Evolutionary conservation across 1,284 basidiomycete species (phyloP), one percentile per base, ranked within the genome.

Genomic region (Ceratobasidium sp.): DNA sequence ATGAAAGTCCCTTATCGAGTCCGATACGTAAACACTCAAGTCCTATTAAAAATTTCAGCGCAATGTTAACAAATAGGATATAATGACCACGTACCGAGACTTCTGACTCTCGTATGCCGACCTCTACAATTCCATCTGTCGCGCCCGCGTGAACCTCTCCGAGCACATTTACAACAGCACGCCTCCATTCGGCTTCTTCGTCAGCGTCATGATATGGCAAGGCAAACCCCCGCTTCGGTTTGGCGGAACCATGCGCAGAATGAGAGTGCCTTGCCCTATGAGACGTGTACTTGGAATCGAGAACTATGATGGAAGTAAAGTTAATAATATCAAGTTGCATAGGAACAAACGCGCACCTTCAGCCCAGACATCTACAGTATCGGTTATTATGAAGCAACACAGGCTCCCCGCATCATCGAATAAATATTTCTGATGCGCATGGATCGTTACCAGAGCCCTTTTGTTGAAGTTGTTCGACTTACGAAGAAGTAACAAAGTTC

Each of bases 201-300:
- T 67, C 64, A 1, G 34, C 64, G n/a, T 67, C 64, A 22, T 67
- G 64, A 29, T 67, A 67, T 8, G 64, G 64, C 8, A 67, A n/a
- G 2, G 64, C 64, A 29, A 67, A 67, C 2, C 64, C 64, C 0
- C 64, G 64, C 20, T 47, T 47, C 7, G 45, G n/a, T 55, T 54
- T 67, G 7, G 38, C 5, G 17, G 27, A 22, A 15, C 38, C 64
- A 27, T 40, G 64, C 5, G 50, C 29, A 1, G 64, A 54, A 40
- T 67, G 64, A 20, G 52, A 49, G 27, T 67, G 64, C 34, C 64
- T 50, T 2, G 64, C 64, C 45, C 64, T 31, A 29, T 67, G 64
- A 20, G 64, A 67, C 8, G 50, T 67, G 17, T 67, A 27, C n/a
- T 67, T 67, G 2, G 64, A 45, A 27, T 67, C 64, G 34, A 67